A percentile compares a stretch with the other conserved stretches of the same genome.
Conservation (phyloP, 768 basidiomycete species). For the Russula dissimulans region DNA sequence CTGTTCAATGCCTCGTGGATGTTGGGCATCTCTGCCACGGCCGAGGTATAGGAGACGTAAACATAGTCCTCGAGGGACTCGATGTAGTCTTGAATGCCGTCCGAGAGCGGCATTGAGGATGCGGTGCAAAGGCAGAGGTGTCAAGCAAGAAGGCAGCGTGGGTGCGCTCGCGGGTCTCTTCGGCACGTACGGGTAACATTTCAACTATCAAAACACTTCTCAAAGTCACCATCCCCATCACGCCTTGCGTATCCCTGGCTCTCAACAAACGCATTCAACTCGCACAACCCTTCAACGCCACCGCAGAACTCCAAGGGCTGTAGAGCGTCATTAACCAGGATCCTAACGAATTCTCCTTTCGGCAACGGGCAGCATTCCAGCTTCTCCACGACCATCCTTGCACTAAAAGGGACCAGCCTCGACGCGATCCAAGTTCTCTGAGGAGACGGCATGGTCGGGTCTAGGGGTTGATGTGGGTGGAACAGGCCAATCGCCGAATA, state of each 20-base stretch:
- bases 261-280: slow-evolving; percentile 52
- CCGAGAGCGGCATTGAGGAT: slow-evolving; percentile 15
- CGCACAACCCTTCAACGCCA: slow-evolving; percentile 51
- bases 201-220: slow-evolving; percentile 34
- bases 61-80: slow-evolving; percentile 68
- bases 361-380: slow-evolving; percentile 25
- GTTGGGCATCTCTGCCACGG: slow-evolving; percentile 51
- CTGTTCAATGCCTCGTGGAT: slow-evolving; percentile 57
- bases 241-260: slow-evolving; percentile 62
- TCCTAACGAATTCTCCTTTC: slow-evolving; percentile 41
- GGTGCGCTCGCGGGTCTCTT: too few species aligned
- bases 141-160: too few species aligned
- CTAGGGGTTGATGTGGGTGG: slow-evolving; percentile 20
- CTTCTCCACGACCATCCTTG: slow-evolving; percentile 65
- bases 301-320: slow-evolving; percentile 56
- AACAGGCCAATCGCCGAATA: slow-evolving; percentile 49
- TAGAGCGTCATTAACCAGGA: slow-evolving; percentile 72
- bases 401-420: slow-evolving; percentile 65
- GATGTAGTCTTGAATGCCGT: slow-evolving; percentile 24
- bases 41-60: slow-evolving; percentile 44
- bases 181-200: too few species aligned
- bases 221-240: slow-evolving; percentile 65
- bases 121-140: neutral
- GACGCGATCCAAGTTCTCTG: slow-evolving; percentile 42
- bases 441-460: slow-evolving; percentile 21